Base-by-base conservation (phyloP, 2,329 filamentous ascomycete genomes). In the Ophiobolus disseminans region DNA sequence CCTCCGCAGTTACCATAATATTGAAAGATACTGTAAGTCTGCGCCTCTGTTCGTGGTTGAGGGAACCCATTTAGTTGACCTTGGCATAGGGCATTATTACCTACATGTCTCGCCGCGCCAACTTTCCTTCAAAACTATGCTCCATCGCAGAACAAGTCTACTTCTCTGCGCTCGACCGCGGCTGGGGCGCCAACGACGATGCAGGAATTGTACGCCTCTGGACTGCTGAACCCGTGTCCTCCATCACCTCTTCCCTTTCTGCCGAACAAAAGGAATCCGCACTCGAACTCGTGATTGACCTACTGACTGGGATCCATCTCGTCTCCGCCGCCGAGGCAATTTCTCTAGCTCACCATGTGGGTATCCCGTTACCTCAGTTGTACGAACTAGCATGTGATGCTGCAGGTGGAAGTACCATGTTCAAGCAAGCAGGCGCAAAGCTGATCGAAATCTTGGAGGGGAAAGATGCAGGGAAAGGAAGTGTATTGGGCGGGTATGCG, bases 51-150 rank as follows among this genome's bases (percentile, higher is more conserved):
- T 23, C 9, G 17, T n/a, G n/a, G n/a, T n/a, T n/a, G n/a, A n/a
- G n/a, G n/a, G n/a, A n/a, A n/a, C n/a, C n/a, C n/a, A n/a, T n/a
- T n/a, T n/a, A n/a, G n/a, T n/a, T n/a, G n/a, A n/a, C n/a, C n/a
- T n/a, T n/a, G n/a, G n/a, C n/a, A n/a, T 32, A 81, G 63, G 79
- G 82, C 40, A 89, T 89, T 70, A 87, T 89, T 66, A 89, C 86
- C 1, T 81, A 83, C 20, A 85, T 84, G 48, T 85, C 85, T 1
- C 76, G 85, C 16, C 75, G 82, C 32, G 72, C 76, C 44, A 75
- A 76, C 21, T 88, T 87, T 66, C 80, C 84, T 0, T 80, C 80
- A 1, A 84, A 84, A 0, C 80, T 90, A 63, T 82, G 81, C 45
- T 80, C 79, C 28, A 77, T 80, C 0, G 85, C 86, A 9, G 86